phyloP scores from a whole-genome alignment of 108 stramenopile species.

The Nannochloropsis gaditana region DNA sequence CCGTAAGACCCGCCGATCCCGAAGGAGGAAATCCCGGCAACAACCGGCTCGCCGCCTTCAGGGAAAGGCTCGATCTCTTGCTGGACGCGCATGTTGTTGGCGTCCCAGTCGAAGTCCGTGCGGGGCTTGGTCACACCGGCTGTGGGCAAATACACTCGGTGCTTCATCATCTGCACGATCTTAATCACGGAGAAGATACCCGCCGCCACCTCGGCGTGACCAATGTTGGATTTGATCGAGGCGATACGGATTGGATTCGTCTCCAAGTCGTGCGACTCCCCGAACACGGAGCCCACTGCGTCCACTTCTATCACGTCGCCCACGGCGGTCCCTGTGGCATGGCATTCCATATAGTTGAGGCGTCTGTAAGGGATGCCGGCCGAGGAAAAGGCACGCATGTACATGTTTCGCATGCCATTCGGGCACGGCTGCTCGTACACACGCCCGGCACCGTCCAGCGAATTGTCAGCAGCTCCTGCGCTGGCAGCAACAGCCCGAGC shows the following conservation, averaged over 20 bases:
- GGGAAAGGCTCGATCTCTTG: background rate
- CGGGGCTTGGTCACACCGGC: conserved; percentile 1
- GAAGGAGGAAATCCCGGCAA: background rate
- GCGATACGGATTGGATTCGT: conserved; percentile 1
- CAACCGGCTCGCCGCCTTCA: background rate
- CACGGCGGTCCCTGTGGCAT: conserved; percentile 17
- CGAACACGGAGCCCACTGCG: conserved; percentile 7
- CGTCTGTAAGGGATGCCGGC: conserved; percentile 14
- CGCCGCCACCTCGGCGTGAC: conserved; percentile 18
- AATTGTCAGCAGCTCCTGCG: background rate
- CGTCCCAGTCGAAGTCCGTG: background rate
- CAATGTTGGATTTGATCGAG: conserved; percentile 13
- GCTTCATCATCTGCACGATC: conserved; percentile 18
- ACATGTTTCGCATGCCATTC: background rate
- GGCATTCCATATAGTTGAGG: background rate
- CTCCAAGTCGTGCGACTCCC: conserved; percentile 8
- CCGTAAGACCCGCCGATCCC: background rate
- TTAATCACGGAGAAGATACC: conserved; percentile 22
- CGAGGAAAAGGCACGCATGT: background rate
- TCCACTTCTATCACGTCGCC: conserved; percentile 4
- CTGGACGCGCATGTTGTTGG: conserved; percentile 17
- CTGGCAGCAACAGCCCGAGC: background rate
- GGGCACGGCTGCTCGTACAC: background rate
- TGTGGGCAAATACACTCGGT: conserved; percentile 1
- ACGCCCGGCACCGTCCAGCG: background rate